Evolutionary conservation across 176 grass and related monocot species (phyloP), one percentile per base, ranked within the genome.

Genomic region (Luzula sylvatica): DNA sequence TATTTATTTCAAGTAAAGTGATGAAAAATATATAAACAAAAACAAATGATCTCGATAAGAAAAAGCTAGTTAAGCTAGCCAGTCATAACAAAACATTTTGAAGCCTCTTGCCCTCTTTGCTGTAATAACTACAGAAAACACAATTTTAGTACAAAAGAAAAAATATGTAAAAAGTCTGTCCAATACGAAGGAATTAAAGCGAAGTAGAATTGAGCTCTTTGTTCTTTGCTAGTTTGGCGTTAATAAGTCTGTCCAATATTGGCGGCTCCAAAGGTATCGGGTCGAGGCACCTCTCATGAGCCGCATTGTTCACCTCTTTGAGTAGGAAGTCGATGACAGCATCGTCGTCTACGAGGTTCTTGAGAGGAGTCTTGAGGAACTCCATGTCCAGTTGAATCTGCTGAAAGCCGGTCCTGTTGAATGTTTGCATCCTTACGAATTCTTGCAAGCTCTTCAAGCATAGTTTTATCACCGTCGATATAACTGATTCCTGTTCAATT

Each of bases 371-470:
- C 82, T 98, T 98, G 39, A 98, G 75, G 69, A 79, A 98, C 72
- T 98, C 93, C 58, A 85, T 83, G 80, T 98, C 93, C 65, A 98
- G 58, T 67, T 98, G 93, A 82, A 98, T 98, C 72, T 98, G 93
- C 69, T 98, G 93, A 75, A 81, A 98, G 58, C 93, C 93, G 61
- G 85, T 98, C 74, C 93, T 75, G 59, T 98, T 98, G 67, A 90
- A 87, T 22, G 93, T 98, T 53, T 98, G 93, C 71, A 98, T 75
- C 57, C 93, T 75, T 20, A 98, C 93, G 82, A 83, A 92, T 71
- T 98, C 93, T 79, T 98, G 93, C 65, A 87, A 87, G 57, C 93
- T 98, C 82, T 98, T 98, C 52, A 98, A 58, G 65, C 77, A 90
- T 64, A 98, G 75, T 61, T 92, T 98, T 60, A 98, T 64, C 24